Evolutionary conservation across 129 eudicot genomes (phyloP).

Genomic region (Escallonia herrerae): DNA sequence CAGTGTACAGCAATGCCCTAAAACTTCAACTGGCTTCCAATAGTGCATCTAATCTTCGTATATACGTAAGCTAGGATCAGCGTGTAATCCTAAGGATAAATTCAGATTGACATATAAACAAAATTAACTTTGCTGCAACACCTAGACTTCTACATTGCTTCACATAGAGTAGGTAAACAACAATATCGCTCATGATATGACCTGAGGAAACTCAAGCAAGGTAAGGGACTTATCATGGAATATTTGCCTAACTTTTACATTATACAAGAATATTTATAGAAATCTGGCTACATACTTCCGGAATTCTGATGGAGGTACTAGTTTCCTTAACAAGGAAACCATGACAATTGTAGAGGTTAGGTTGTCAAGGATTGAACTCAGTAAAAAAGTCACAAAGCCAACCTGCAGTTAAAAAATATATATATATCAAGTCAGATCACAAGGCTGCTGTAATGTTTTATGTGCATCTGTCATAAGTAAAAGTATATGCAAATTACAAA

Average conservation of each 20-base stretch:
- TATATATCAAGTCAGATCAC: neutral
- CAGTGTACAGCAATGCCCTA: too few relatives aligned
- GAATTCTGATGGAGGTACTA: conserved; percentile 91
- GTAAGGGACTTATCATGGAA: conserved; percentile 1
- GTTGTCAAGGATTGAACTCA: conserved; percentile 91
- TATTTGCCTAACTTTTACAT: neutral
- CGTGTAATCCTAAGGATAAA: too few relatives aligned
- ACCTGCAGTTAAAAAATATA: conserved; percentile 45
- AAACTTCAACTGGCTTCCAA: too few relatives aligned
- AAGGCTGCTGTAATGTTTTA: neutral
- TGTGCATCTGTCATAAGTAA: too few relatives aligned
- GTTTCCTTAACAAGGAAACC: conserved; percentile 91
- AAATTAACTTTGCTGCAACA: neutral
- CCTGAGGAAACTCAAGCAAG: neutral
- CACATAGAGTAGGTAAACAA: neutral
- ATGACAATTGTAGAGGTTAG: conserved; percentile 96
- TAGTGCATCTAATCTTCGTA: too few relatives aligned
- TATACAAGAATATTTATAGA: neutral
- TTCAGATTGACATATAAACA: neutral
- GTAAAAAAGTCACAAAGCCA: conserved; percentile 92
- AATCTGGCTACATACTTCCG: conserved; percentile 60
- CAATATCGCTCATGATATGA: neutral
- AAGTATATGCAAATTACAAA: too few relatives aligned
- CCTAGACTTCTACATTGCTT: neutral
- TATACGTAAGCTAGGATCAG: too few relatives aligned